Percentiles rank a stretch among this genome's conserved stretches.
Conservation (phyloP, 805 yeast species). For the Brettanomyces sp. region DNA sequence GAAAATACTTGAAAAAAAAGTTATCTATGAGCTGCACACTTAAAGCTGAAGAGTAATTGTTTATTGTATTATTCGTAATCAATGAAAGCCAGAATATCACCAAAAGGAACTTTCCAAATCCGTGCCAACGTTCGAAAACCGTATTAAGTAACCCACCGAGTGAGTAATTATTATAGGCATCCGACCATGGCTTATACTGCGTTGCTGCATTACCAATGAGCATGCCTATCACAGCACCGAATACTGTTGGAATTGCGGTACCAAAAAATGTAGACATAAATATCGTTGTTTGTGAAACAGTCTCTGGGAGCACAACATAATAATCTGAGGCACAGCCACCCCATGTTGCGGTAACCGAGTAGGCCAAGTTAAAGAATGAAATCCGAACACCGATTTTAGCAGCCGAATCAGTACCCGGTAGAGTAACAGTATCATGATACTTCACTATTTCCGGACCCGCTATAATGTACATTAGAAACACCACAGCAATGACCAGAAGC, state of each 20-base stretch:
- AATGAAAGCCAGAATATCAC: slow-evolving; percentile 63
- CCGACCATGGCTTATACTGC: slow-evolving; percentile 45
- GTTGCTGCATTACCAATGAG: slow-evolving; percentile 61
- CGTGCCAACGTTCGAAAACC: slow-evolving; percentile 63
- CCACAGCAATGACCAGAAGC: slow-evolving; percentile 59
- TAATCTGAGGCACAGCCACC: slow-evolving; percentile 82
- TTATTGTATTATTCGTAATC: slow-evolving; percentile 73
- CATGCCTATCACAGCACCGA: slow-evolving; percentile 68
- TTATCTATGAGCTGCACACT: slow-evolving; percentile 58
- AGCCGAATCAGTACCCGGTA: slow-evolving; percentile 6
- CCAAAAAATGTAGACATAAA: slow-evolving; percentile 58
- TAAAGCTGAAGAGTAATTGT: slow-evolving; percentile 74
- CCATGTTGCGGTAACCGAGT: slow-evolving; percentile 83
- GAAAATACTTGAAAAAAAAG: slow-evolving; percentile 44
- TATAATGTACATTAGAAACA: slow-evolving; percentile 57
- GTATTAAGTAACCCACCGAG: slow-evolving; percentile 67
- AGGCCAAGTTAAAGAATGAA: slow-evolving; percentile 62
- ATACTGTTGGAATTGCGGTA: slow-evolving; percentile 59
- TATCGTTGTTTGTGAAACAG: slow-evolving; percentile 44
- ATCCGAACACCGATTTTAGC: slow-evolving; percentile 61
- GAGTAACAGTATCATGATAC: slow-evolving; percentile 28
- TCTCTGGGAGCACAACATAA: slow-evolving; percentile 71
- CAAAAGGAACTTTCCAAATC: slow-evolving; percentile 68
- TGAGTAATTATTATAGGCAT: slow-evolving; percentile 47
- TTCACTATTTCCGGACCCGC: slow-evolving; percentile 33